Conservation (phyloP, 1,139 yeast species). For the Diutina catenulata region DNA sequence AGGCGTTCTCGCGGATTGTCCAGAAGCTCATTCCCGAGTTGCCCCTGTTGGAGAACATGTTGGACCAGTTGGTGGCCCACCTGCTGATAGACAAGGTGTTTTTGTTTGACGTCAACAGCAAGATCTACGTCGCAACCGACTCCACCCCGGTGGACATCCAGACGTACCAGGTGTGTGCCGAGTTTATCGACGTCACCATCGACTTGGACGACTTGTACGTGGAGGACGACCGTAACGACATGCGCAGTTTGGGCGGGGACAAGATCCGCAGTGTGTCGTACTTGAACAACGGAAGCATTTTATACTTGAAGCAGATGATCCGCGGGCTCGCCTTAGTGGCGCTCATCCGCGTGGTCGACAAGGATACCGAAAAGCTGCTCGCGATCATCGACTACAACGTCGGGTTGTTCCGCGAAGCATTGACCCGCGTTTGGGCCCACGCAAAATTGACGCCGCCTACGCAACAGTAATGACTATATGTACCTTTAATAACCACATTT, state of each 20-base stretch:
- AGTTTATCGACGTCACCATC: conserved; percentile 87
- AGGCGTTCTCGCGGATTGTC: conserved; percentile 86
- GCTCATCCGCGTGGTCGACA: conserved; percentile 50
- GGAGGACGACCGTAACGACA: conserved; percentile 16
- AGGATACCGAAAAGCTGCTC: conserved; percentile 34
- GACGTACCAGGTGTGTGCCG: conserved; percentile 94
- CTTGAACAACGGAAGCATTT: conserved; percentile 69
- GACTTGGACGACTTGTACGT: conserved; percentile 72
- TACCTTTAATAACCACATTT: not conserved
- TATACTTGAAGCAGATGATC: conserved; percentile 84
- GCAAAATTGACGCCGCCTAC: not conserved
- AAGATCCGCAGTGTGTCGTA: conserved; percentile 55
- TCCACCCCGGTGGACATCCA: conserved; percentile 92
- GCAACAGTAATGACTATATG: not conserved
- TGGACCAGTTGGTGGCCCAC: conserved; percentile 81
- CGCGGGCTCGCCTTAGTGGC: conserved; percentile 89
- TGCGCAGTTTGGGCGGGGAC: conserved; percentile 10
- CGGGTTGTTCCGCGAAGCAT: conserved; percentile 64
- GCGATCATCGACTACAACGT: conserved; percentile 87
- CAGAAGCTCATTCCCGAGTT: conserved; percentile 85
- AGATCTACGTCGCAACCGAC: conserved; percentile 92
- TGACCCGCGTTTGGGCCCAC: conserved; percentile 62
- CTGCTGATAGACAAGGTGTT: conserved; percentile 89
- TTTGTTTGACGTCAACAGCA: conserved; percentile 84
- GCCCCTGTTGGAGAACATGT: conserved; percentile 77